A percentile compares a stretch with the other conserved stretches of the same genome.
phyloP scores from a whole-genome alignment of 441 rosid genomes.

The Omphalea diandra region DNA sequence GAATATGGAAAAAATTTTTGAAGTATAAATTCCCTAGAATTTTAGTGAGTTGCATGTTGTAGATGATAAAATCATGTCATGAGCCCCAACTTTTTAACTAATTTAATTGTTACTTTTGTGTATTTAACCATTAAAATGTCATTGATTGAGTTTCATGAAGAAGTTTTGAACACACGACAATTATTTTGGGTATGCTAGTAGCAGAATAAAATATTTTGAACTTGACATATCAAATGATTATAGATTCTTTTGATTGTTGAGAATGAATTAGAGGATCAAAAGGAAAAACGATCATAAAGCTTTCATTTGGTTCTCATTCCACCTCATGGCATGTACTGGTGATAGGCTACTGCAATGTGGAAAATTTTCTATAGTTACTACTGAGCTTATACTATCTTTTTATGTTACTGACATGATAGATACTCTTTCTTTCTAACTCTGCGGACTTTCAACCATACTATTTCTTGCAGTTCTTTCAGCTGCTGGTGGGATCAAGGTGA shows the following conservation, averaged over 20 bases:
- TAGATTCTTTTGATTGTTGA: conserved; percentile 7
- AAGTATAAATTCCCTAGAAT: neutral
- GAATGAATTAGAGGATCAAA: conserved; percentile 14
- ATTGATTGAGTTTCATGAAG: neutral
- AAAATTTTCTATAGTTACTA: too few species aligned
- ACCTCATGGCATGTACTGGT: conserved; percentile 13
- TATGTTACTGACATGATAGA: neutral
- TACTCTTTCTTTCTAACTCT: conserved; percentile 3
- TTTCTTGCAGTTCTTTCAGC: conserved; percentile 82
- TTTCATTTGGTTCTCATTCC: conserved; percentile 9
- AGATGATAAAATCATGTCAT: neutral
- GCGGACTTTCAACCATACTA: conserved; percentile 14
- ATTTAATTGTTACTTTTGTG: too few species aligned
- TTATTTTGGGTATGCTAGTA: too few species aligned
- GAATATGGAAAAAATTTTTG: neutral
- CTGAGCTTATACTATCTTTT: conserved; percentile 9
- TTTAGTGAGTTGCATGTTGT: neutral
- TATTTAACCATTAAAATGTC: conserved; percentile 3
- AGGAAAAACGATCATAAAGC: conserved; percentile 13
- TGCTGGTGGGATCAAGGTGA: conserved; percentile 77
- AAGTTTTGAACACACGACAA: neutral
- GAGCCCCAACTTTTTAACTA: neutral
- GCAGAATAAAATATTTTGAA: too few species aligned
- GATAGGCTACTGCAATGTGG: too few species aligned
- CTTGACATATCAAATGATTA: too few species aligned